A percentile compares a stretch with the other conserved stretches of the same genome.
Evolutionary conservation across 306 rosid genomes (phyloP).

Genomic region (Casuarina glauca): DNA sequence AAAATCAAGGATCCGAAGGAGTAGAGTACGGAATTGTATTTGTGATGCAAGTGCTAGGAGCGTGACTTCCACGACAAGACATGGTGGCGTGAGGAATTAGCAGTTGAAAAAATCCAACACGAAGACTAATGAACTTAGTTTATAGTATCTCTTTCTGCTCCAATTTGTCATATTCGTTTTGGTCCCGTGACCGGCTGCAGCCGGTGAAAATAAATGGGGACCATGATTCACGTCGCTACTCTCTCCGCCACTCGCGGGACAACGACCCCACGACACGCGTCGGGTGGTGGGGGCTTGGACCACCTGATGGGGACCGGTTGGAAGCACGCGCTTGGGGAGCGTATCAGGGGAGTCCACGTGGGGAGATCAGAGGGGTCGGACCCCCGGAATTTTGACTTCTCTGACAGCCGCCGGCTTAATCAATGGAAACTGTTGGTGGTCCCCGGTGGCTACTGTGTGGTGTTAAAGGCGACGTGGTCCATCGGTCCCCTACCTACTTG

Average conservation of each 20-base stretch:
- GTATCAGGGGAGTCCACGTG: slow-evolving; percentile 40
- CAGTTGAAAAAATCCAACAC: background rate
- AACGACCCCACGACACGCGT: slow-evolving; percentile 48
- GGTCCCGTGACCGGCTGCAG: background rate
- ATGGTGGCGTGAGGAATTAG: slow-evolving; percentile 25
- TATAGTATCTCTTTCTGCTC: background rate
- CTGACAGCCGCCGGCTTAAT: slow-evolving; percentile 75
- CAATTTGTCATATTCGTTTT: background rate
- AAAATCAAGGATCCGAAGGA: no score
- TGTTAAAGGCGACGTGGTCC: background rate
- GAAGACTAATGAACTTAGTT: background rate
- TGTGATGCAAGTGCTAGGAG: slow-evolving; percentile 35
- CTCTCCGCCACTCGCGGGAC: slow-evolving; percentile 49
- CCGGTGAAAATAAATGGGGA: slow-evolving; percentile 33
- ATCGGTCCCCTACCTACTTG: slow-evolving; percentile 22
- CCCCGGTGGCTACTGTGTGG: slow-evolving; percentile 26
- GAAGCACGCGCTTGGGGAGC: slow-evolving; percentile 45
- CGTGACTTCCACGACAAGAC: slow-evolving; percentile 44
- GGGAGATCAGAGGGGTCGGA: slow-evolving; percentile 26
- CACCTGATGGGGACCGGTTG: slow-evolving; percentile 47
- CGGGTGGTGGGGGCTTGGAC: slow-evolving; percentile 40
- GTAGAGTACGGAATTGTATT: background rate
- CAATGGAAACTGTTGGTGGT: slow-evolving; percentile 44
- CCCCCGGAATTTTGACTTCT: slow-evolving; percentile 42
- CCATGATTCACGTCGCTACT: slow-evolving; percentile 41